Evolutionary conservation across 1,139 yeast genomes (phyloP).

Genomic region (Pneumocystis carinii): DNA sequence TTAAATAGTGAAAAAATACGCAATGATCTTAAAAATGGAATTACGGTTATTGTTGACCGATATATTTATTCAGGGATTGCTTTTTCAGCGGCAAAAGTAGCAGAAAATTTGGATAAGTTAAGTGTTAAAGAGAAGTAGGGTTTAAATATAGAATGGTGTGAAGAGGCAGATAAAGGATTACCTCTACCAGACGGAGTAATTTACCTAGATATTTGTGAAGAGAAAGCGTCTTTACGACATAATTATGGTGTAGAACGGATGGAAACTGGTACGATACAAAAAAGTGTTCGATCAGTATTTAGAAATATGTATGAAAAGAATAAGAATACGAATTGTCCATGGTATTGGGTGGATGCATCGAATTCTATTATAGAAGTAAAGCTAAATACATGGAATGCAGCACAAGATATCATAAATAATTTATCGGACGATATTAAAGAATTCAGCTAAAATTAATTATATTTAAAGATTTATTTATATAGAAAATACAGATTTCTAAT

Average conservation of each 20-base stretch:
- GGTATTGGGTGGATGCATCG: conserved; percentile 46
- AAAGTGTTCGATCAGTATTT: conserved; percentile 48
- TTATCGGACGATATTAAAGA: not conserved
- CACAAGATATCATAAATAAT: conserved; percentile 4
- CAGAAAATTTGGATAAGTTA: not conserved
- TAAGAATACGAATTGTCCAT: conserved; percentile 9
- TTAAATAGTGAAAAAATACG: conserved; percentile 27
- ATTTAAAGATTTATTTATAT: not conserved
- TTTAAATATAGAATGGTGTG: conserved; percentile 58
- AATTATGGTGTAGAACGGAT: conserved; percentile 92
- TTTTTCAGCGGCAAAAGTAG: conserved; percentile 65
- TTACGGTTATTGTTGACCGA: conserved; percentile 58
- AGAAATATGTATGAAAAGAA: conserved; percentile 21
- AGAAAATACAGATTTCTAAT: not conserved
- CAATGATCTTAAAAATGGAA: conserved; percentile 36
- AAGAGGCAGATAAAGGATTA: conserved; percentile 65
- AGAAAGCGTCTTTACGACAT: conserved; percentile 41
- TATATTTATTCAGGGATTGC: conserved; percentile 90
- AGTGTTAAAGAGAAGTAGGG: conserved; percentile 21
- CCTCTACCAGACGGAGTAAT: conserved; percentile 76
- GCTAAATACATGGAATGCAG: conserved; percentile 17
- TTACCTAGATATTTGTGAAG: conserved; percentile 48
- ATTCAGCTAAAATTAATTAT: not conserved
- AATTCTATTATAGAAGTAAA: conserved; percentile 43
- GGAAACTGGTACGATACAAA: conserved; percentile 61